These are phyloP conservation scores for Dysphania ambrosioides DNA, from an alignment of 148 eudicot species.

Conservation along the genomic window DNA sequence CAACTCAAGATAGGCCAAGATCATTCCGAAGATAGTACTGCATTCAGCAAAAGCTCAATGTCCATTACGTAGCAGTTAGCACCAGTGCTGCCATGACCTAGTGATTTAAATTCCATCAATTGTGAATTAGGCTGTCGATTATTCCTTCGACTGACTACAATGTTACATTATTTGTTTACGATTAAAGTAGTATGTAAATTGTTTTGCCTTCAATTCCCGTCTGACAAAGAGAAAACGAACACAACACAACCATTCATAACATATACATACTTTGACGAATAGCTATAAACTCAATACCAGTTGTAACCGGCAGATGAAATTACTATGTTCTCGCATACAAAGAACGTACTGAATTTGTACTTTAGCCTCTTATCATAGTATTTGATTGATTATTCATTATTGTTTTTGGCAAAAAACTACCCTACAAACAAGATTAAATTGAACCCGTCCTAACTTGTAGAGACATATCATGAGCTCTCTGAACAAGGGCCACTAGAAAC, in stretches of 20 bases:
- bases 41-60: constrained; percentile 10
- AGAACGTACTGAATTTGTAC: too few species aligned
- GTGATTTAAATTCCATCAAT: not conserved
- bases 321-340: not conserved
- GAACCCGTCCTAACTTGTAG: too few species aligned
- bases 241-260: not conserved
- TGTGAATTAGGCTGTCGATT: not conserved
- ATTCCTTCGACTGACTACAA: not conserved
- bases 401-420: too few species aligned
- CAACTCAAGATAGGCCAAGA: constrained; percentile 33
- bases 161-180: not conserved
- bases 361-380: too few species aligned
- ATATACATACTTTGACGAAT: not conserved
- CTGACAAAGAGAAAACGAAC: not conserved
- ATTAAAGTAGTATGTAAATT: not conserved
- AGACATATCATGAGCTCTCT: too few species aligned
- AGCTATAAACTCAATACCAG: not conserved
- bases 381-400: too few species aligned
- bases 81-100: not conserved
- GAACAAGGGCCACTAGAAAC: too few species aligned
- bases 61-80: not conserved
- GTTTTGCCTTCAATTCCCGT: not conserved
- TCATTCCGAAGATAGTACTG: constrained; percentile 18
- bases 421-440: too few species aligned
- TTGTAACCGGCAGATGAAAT: not conserved